phyloP scores from a whole-genome alignment of 176 grass and related monocot species.

The Avena atlantica region DNA sequence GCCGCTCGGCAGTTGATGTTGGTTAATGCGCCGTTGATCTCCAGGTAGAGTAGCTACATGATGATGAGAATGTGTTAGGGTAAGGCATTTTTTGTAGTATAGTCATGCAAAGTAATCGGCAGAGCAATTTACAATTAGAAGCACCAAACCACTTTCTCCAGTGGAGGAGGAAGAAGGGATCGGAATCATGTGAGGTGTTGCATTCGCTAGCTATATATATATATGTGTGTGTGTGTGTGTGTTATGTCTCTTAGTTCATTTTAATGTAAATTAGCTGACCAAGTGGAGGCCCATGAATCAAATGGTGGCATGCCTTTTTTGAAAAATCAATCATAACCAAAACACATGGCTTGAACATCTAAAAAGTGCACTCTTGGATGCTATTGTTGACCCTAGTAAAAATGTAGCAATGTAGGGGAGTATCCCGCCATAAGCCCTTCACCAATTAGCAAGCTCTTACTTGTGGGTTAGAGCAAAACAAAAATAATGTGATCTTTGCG shows the following conservation, averaged over 20 bases:
- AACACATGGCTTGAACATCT: constrained; percentile 63
- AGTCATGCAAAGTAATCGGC: constrained; percentile 51
- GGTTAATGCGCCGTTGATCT: constrained; percentile 40
- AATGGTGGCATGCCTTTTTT: constrained; percentile 54
- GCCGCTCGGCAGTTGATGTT: constrained; percentile 61
- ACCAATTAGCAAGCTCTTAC: constrained; percentile 54
- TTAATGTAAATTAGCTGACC: constrained; percentile 38
- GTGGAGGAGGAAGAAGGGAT: constrained; percentile 52
- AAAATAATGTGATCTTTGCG: constrained; percentile 46
- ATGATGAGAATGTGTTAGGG: constrained; percentile 50
- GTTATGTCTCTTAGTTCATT: not conserved
- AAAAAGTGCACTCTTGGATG: constrained; percentile 63
- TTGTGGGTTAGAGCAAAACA: constrained; percentile 42
- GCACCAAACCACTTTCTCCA: constrained; percentile 53
- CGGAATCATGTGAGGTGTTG: constrained; percentile 80
- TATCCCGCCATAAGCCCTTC: constrained; percentile 44
- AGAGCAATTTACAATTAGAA: constrained; percentile 47
- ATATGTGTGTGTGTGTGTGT: too few species aligned
- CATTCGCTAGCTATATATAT: constrained; percentile 41
- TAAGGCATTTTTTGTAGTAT: constrained; percentile 35
- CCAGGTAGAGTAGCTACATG: constrained; percentile 55
- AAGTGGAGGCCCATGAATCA: constrained; percentile 54
- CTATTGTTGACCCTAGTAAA: constrained; percentile 68
- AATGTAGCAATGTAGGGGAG: constrained; percentile 38
- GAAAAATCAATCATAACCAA: constrained; percentile 44